Evolutionary conservation across 2,329 filamentous ascomycete genomes (phyloP), one percentile per base, ranked within the genome.

Genomic region (Paecilomyces sp.): DNA sequence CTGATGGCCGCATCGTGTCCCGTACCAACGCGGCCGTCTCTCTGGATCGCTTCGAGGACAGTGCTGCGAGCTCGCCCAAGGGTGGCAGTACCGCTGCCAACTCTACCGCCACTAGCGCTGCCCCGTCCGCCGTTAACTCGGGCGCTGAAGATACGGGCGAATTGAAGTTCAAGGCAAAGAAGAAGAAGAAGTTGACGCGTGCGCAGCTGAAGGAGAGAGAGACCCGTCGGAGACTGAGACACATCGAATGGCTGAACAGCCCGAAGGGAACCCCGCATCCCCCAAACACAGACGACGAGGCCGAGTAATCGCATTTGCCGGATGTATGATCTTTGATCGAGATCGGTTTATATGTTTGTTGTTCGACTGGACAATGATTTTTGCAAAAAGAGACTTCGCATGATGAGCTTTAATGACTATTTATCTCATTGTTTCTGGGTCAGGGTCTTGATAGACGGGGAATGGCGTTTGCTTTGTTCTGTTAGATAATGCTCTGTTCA

Each of bases 131-230:
- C 1, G 80, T 79, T 61, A 93, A 92, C 80, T 89, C 85, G 57
- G 92, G 91, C n/a, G 85, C 83, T 0, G 93, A 97, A 77, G 92
- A 94, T 67, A 86, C 86, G 61, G 82, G 79, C 70, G 75, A 88
- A 62, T 85, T 99, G 82, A 93, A 95, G 80, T 99, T 99, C 87
- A 86, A 83, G 77, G 76, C 77, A 36, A 94, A 92, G 84, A 88
- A 88, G 80, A 97, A 97, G 91, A 96, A 93, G 87, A 99, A 99
- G 90, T 85, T 94, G 85, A 99, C 94, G 60, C 91, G 95, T 82
- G 92, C 92, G 78, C 92, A 99, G 77, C 68, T 92, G 73, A 99
- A 99, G 85, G 94, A 99, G 76, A 84, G 89, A 22, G 93, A 97
- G 78, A 89, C 89, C 52, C 84, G 95, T 64, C 85, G 93, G 66